Conservation (phyloP, 306 rosid species). For the Begonia peltatifolia region DNA sequence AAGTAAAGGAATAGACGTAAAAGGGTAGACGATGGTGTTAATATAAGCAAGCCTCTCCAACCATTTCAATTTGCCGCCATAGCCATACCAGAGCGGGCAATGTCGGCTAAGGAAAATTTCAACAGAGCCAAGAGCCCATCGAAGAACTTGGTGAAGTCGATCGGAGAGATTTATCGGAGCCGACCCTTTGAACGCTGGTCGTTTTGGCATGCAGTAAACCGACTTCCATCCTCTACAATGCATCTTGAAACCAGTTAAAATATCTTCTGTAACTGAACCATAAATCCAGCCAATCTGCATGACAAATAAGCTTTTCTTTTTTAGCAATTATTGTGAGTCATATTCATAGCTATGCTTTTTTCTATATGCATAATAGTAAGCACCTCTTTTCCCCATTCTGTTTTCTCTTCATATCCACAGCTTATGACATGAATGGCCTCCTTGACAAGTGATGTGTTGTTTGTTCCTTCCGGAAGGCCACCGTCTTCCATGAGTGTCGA, state of each 20-base stretch:
- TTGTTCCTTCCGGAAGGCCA: constrained; percentile 71
- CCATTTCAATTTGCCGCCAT: constrained; percentile 73
- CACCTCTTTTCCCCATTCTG: constrained; percentile 99
- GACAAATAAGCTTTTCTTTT: background rate
- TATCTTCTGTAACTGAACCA: constrained; percentile 84
- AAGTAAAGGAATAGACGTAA: constrained; percentile 78
- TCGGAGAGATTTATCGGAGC: constrained; percentile 87
- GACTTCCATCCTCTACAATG: constrained; percentile 99
- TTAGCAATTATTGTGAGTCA: background rate
- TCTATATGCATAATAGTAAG: background rate
- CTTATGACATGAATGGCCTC: constrained; percentile 95
- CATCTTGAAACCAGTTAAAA: constrained; percentile 93
- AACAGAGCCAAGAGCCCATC: constrained; percentile 79
- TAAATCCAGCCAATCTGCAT: constrained; percentile 97
- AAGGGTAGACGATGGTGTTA: constrained; percentile 66
- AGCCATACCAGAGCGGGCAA: constrained; percentile 94
- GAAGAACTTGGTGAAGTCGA: constrained; percentile 71
- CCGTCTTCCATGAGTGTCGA: constrained; percentile 78
- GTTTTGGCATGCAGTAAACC: constrained; percentile 78
- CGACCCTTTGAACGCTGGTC: constrained; percentile 87
- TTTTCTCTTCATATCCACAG: constrained; percentile 89
- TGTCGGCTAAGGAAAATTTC: constrained; percentile 79
- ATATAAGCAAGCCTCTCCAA: constrained; percentile 75
- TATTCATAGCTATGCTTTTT: background rate
- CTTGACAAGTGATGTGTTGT: constrained; percentile 39